Percentiles rank a stretch among this genome's conserved stretches.
Conservation (phyloP, 768 basidiomycete species). For the Phaeotremella skinneri region DNA sequence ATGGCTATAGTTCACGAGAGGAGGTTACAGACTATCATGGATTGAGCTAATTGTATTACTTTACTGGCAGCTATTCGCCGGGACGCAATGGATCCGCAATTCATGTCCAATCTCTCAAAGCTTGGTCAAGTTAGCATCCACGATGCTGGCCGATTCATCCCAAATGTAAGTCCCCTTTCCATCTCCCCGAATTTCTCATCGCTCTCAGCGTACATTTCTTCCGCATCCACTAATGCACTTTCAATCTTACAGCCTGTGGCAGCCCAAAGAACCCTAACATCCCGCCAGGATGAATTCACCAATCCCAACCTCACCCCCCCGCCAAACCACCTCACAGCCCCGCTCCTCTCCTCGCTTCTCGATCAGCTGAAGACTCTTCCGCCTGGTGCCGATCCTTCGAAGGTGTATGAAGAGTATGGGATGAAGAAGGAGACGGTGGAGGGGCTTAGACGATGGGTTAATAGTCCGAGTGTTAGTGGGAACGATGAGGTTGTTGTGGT, state of each 20-base stretch:
- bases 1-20: background rate
- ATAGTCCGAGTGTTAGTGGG: conserved; percentile 46
- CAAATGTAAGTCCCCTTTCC: conserved; percentile 20
- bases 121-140: conserved; percentile 47
- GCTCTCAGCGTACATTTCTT: background rate
- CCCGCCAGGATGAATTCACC: conserved; percentile 24
- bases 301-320: conserved; percentile 25
- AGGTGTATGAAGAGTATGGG: conserved; percentile 39
- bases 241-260: conserved; percentile 32
- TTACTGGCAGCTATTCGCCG: conserved; percentile 29
- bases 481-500: conserved; percentile 32
- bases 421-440: conserved; percentile 32
- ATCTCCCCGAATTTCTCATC: background rate
- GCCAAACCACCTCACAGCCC: conserved; percentile 36
- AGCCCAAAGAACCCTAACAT: conserved; percentile 44
- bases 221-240: background rate
- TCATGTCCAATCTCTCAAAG: conserved; percentile 43
- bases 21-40: background rate
- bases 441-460: conserved; percentile 42
- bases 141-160: conserved; percentile 40
- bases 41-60: background rate
- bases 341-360: conserved; percentile 39
- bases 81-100: conserved; percentile 50
- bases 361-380: conserved; percentile 41
- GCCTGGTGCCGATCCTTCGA: conserved; percentile 16